Evolutionary conservation across 345 rosid genomes (phyloP).

Genomic region (Noccaea bulbosa): DNA sequence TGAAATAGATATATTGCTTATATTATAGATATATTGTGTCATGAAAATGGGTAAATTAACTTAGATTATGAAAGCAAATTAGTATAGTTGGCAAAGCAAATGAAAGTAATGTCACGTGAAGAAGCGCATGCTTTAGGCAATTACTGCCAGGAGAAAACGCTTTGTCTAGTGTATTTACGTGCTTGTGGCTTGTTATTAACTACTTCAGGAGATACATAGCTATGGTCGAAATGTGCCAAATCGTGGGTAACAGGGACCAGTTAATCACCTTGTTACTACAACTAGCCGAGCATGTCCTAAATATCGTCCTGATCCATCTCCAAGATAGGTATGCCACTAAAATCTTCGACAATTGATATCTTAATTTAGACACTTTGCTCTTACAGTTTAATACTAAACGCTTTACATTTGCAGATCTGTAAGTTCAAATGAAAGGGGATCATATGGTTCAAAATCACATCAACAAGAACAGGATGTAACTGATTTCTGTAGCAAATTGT

Average conservation of each 20-base stretch:
- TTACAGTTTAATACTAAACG: neutral
- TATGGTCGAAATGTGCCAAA: constrained; percentile 93
- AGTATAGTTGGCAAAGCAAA: neutral
- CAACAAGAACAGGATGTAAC: constrained; percentile 48
- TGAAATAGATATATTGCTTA: too few species aligned
- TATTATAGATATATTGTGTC: too few species aligned
- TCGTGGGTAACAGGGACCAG: constrained; percentile 76
- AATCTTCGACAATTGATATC: constrained; percentile 11
- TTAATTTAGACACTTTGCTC: constrained; percentile 1
- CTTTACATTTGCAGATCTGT: constrained; percentile 51
- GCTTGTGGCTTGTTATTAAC: constrained; percentile 14
- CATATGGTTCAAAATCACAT: constrained; percentile 53
- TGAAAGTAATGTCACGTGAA: constrained; percentile 9
- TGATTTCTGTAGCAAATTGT: constrained; percentile 59
- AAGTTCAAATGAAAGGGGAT: constrained; percentile 45
- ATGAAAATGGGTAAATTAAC: constrained; percentile 1
- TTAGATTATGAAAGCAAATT: neutral
- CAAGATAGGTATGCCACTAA: constrained; percentile 67
- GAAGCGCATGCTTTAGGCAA: neutral
- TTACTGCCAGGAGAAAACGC: neutral
- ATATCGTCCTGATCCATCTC: constrained; percentile 76
- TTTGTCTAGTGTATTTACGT: constrained; percentile 19
- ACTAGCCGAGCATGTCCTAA: constrained; percentile 74
- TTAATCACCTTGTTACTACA: constrained; percentile 71
- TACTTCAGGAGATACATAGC: constrained; percentile 83